Evolutionary conservation across 2,329 filamentous ascomycete genomes (phyloP), one percentile per base, ranked within the genome.

Genomic region (Phyllosticta citrichinensis): DNA sequence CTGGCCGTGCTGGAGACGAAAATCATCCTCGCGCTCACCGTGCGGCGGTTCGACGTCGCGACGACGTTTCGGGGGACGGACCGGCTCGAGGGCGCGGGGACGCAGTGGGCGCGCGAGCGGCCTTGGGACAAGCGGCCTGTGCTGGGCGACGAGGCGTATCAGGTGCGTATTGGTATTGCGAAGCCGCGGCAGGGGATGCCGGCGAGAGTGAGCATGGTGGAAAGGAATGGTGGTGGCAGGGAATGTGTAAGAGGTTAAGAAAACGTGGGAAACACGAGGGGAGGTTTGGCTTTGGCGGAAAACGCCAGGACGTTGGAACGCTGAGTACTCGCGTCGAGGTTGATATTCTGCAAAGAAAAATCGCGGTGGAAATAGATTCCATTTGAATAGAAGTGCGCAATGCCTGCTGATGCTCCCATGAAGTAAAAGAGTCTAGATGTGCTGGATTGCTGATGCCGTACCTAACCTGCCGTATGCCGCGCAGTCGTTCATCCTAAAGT

Each of bases 1-100:
- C 63, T 77, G 25, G 74, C 73, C 0, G 65, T 69, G 63, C 64
- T 70, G 12, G 72, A 76, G 64, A 60, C 76, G 24, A 70, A 69
- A 58, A 63, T 74, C 12, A 65, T 59, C 1, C 59, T 71, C 5
- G 66, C 64, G 8, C 62, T 69, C 47, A 67, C 65, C 10, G 54
- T 63, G 19, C 55, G 68, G 24, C 61, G 54, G 6, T 70, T 69
- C 55, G 60, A 68, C 6, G 65, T 74, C 9, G 55, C 22, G 20
- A 64, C 64, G 27, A 64, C 40, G 61, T 2, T 68, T 66, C 52
- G 65, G 62, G 11, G 63, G 66, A 25, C 65, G 64, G 65, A 65
- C 25, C 30, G 22, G 12, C 55, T 33, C 20, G 33, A 22, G n/a
- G 19, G 22, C 25, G 22, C 24, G 17, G 33, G 33, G 10, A 40